phyloP scores from a whole-genome alignment of 805 yeast genomes.

The Candida xyloterini region DNA sequence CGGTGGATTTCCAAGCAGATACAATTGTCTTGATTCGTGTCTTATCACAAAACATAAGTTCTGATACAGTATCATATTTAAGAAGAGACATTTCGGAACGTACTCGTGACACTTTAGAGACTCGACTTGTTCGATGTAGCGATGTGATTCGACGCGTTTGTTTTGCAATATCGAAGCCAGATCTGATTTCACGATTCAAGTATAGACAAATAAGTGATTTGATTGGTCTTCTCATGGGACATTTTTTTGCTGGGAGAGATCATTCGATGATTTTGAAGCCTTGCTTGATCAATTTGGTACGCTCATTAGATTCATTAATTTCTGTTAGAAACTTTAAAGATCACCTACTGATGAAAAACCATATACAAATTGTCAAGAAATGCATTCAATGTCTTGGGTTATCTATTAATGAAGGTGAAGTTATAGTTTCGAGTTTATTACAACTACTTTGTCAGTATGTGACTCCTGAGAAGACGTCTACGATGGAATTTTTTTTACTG shows the following conservation, averaged over 20 bases:
- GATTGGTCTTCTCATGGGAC: slow-evolving; percentile 17
- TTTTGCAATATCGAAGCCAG: slow-evolving; percentile 13
- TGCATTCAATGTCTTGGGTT: not conserved
- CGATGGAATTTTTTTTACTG: slow-evolving; percentile 5
- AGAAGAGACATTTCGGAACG: slow-evolving; percentile 22
- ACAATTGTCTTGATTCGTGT: slow-evolving; percentile 15
- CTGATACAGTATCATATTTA: slow-evolving; percentile 23
- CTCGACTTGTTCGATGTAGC: slow-evolving; percentile 25
- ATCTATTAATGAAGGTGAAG: not conserved
- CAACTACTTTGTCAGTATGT: slow-evolving; percentile 1
- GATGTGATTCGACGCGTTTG: slow-evolving; percentile 18
- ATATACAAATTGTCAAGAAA: slow-evolving; percentile 15
- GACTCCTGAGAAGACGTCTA: slow-evolving; percentile 1
- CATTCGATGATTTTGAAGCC: slow-evolving; percentile 26
- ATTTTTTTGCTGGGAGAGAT: slow-evolving; percentile 5
- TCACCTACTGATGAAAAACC: slow-evolving; percentile 22
- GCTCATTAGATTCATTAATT: slow-evolving; percentile 28
- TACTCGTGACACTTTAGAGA: slow-evolving; percentile 12
- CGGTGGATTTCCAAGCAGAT: slow-evolving; percentile 3
- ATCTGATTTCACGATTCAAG: slow-evolving; percentile 20
- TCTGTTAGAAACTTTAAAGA: slow-evolving; percentile 25
- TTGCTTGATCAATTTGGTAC: slow-evolving; percentile 29
- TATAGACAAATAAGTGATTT: slow-evolving; percentile 29
- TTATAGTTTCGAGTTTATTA: not conserved
- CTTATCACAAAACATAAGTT: slow-evolving; percentile 19